Base-by-base conservation (phyloP, 2,329 filamentous ascomycete species). In the Sclerotinia borealis region DNA sequence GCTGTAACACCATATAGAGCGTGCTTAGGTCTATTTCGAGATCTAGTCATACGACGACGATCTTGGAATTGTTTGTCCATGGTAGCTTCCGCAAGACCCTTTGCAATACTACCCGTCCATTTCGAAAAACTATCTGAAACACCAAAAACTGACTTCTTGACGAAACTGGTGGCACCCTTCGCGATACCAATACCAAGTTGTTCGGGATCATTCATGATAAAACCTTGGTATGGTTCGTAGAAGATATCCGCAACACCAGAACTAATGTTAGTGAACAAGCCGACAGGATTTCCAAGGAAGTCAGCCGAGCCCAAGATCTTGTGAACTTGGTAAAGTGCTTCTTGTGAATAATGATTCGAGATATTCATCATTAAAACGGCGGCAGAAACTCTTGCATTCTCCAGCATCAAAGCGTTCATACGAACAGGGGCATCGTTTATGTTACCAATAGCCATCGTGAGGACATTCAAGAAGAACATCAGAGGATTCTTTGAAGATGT, bases 61-160 rank as follows among this genome's bases (percentile, higher is more conserved):
- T 98, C 93, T 76, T 99, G 96, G 79, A 98, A 99, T 74, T 99
- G 93, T 77, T 99, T 98, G 79, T 99, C 95, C 68, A 99, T 84
- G 6, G 93, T 97, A 22, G 95, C 95, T 39, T 93, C 95, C 2
- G 95, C 92, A 54, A 99, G 85, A 65, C 95, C 95, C 78, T 99
- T 99, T 69, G 93, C 96, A 76, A 99, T 90, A 76, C 92, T 96
- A 60, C 96, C 96, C 1, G 96, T 99, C 75, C 98, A 91, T 75
- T 99, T 99, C 70, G 93, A 95, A 79, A 99, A 93, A 72, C 92
- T 96, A 79, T 99, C 96, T 1, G 90, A 96, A 75, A 99, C 91
- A 51, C 95, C 96, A 76, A 96, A 99, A 13, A 99, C 93, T 0
- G 92, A 96, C 78, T 99, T 99, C 82, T 99, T 99, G 69, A 97